These are phyloP conservation scores for Scheffersomyces amazonensis DNA, from an alignment of 805 yeast genomes.

Conservation along the genomic window DNA sequence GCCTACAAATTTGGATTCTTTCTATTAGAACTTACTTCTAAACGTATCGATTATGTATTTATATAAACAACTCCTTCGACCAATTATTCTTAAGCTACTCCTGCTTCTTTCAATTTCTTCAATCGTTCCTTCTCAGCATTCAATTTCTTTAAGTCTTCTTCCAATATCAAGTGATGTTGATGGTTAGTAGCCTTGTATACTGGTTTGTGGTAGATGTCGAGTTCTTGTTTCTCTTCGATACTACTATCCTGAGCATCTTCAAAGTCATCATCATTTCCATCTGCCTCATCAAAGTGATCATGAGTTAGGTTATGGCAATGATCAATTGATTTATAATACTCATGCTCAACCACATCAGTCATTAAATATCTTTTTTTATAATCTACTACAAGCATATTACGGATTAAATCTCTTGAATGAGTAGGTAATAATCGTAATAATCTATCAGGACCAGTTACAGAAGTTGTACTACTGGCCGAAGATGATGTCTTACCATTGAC, in stretches of 20 bases:
- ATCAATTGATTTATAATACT: constrained; percentile 57
- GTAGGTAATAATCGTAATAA: constrained; percentile 69
- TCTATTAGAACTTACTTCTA: no score
- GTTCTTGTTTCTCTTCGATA: neutral
- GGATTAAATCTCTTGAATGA: constrained; percentile 58
- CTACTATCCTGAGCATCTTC: neutral
- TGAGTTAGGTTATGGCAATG: constrained; percentile 41
- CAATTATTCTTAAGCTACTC: constrained; percentile 12
- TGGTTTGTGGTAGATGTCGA: neutral
- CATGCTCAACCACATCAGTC: constrained; percentile 51
- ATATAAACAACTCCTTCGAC: no score
- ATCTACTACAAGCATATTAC: constrained; percentile 61
- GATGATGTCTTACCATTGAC: constrained; percentile 1
- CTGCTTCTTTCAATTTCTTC: constrained; percentile 18
- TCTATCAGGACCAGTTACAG: constrained; percentile 61
- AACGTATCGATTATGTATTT: neutral
- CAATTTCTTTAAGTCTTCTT: constrained; percentile 50
- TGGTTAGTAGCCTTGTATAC: constrained; percentile 39
- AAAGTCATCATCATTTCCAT: constrained; percentile 7
- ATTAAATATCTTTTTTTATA: constrained; percentile 58
- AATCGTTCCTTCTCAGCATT: constrained; percentile 27
- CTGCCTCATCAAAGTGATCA: neutral
- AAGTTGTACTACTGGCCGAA: constrained; percentile 10
- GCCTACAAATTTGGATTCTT: no score
- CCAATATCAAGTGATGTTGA: constrained; percentile 66